A percentile compares a stretch with the other conserved stretches of the same genome.
phyloP scores from a whole-genome alignment of 768 basidiomycete species.

The Goffeauzyma gilvescens region DNA sequence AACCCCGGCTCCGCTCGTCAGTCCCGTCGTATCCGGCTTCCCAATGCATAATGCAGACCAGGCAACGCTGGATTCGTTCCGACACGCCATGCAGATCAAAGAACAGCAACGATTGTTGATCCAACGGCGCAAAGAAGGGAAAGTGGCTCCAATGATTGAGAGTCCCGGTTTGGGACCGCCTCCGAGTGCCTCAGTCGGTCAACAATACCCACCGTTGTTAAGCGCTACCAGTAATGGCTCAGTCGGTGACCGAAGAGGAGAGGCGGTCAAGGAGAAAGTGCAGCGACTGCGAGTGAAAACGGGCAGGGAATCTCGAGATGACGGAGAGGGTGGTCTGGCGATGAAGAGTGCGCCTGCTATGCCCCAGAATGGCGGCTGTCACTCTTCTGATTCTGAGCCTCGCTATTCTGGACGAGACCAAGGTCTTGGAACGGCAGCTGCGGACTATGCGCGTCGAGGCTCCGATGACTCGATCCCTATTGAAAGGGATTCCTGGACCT shows the following conservation, averaged over 20 bases:
- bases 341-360: no score
- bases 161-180: conserved; percentile 10
- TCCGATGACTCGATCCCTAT: no score
- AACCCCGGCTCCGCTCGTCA: conserved; percentile 2
- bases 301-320: no score
- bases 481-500: no score
- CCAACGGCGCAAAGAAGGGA: conserved; percentile 3
- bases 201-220: not conserved
- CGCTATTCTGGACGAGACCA: no score
- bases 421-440: no score
- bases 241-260: conserved; percentile 5
- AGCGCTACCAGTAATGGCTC: conserved; percentile 2
- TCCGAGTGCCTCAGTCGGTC: conserved; percentile 2
- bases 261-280: conserved; percentile 10
- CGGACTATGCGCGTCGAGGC: no score
- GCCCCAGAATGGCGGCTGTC: no score
- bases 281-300: conserved; percentile 5
- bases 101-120: conserved; percentile 9
- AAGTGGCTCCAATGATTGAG: not conserved
- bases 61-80: conserved; percentile 11
- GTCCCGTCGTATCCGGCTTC: conserved; percentile 12
- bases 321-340: no score
- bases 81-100: conserved; percentile 8
- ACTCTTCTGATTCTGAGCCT: no score
- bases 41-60: conserved; percentile 10